Percentiles rank a stretch among this genome's conserved stretches.
phyloP scores from a whole-genome alignment of 352 stramenopile genomes.

The Globisporangium apiculatum region DNA sequence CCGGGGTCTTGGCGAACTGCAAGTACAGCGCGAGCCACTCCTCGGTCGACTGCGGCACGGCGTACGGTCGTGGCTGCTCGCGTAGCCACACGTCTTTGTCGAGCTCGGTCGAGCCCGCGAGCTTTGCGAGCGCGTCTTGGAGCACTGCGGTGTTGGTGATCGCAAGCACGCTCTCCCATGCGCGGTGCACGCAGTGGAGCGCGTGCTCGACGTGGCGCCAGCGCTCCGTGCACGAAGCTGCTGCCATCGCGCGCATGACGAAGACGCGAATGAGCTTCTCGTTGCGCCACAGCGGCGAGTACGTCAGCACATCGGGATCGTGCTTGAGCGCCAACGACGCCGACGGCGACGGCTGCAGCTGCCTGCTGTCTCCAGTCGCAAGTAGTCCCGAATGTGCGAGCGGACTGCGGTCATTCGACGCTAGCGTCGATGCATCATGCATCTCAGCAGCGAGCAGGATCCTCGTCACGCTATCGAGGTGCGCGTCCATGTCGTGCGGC shows the following conservation, averaged over 20 bases:
- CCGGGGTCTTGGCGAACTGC: constrained; percentile 24
- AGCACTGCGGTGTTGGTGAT: constrained; percentile 38
- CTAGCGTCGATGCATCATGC: constrained; percentile 3
- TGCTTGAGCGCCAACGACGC: constrained; percentile 5
- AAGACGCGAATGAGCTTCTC: constrained; percentile 59
- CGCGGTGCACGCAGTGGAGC: constrained; percentile 32
- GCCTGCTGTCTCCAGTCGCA: too few species aligned
- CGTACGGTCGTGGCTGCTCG: constrained; percentile 17
- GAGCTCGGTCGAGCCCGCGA: constrained; percentile 11
- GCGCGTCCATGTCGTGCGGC: constrained; percentile 35
- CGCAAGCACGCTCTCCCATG: constrained; percentile 45
- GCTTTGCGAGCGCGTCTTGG: constrained; percentile 24
- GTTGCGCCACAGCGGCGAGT: constrained; percentile 40
- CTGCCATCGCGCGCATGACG: constrained; percentile 30
- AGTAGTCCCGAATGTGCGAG: neutral
- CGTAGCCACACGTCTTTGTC: constrained; percentile 63
- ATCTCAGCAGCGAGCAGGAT: constrained; percentile 32
- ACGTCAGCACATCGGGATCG: constrained; percentile 2
- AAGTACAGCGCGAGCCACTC: constrained; percentile 53
- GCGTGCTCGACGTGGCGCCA: constrained; percentile 25
- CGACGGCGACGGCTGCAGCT: neutral
- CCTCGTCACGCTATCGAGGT: constrained; percentile 49
- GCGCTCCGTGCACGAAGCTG: constrained; percentile 24
- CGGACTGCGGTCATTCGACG: neutral
- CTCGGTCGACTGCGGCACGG: constrained; percentile 11